phyloP scores from a whole-genome alignment of 208 protist species.

The Wallacemonas collosoma region DNA sequence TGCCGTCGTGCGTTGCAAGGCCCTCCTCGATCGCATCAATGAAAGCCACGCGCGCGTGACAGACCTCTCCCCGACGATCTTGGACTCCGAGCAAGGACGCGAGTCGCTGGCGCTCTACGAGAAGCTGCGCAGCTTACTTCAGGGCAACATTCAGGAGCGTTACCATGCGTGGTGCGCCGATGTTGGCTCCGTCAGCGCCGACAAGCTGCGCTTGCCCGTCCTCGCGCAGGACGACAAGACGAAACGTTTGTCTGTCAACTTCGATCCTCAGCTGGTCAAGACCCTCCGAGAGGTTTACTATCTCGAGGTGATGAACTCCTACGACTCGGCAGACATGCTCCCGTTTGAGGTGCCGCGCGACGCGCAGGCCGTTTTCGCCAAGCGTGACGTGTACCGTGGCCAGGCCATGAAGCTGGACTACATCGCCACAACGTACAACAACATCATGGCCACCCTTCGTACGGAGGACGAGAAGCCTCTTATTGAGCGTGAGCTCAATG shows the following conservation, averaged over 20 bases:
- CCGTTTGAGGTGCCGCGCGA: conserved; percentile 85
- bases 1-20: conserved; percentile 91
- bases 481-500: conserved; percentile 84
- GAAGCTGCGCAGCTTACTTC: conserved; percentile 64
- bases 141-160: conserved; percentile 75
- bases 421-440: conserved; percentile 94
- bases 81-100: conserved; percentile 83
- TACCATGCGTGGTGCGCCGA: conserved; percentile 91
- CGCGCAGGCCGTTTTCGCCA: conserved; percentile 88
- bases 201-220: conserved; percentile 95
- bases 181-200: conserved; percentile 86
- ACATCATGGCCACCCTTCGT: conserved; percentile 87
- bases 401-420: conserved; percentile 94
- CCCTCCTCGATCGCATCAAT: conserved; percentile 95
- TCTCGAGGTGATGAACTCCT: conserved; percentile 93
- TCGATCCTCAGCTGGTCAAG: conserved; percentile 95
- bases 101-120: conserved; percentile 86
- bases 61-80: conserved; percentile 71
- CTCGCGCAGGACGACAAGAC: conserved; percentile 65
- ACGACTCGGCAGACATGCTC: conserved; percentile 50
- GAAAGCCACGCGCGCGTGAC: conserved; percentile 83
- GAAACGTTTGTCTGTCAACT: conserved; percentile 91
- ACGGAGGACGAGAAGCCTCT: conserved; percentile 92
- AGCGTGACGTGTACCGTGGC: conserved; percentile 89
- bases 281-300: conserved; percentile 97